phyloP scores from a whole-genome alignment of 169 alveolate species.

The Sarcocystis neurona region DNA sequence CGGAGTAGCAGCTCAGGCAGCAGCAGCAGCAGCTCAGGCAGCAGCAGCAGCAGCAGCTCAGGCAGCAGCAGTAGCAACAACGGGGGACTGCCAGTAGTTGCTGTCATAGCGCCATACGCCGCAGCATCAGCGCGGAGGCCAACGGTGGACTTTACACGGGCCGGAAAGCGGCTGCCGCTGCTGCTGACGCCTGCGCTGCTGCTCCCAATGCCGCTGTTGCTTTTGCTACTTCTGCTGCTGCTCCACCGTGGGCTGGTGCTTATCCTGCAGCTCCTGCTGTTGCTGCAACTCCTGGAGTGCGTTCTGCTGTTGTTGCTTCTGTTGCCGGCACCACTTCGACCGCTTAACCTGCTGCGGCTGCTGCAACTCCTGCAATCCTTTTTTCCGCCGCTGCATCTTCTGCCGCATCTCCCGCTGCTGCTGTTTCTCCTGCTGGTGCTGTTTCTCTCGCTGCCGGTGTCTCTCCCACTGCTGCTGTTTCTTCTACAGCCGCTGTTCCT shows the following conservation, averaged over 20 bases:
- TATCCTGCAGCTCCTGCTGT: too few species aligned
- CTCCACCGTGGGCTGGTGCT: neutral
- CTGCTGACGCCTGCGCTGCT: slow-evolving; percentile 28
- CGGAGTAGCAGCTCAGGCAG: neutral
- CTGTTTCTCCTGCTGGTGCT: too few species aligned
- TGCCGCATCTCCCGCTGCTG: too few species aligned
- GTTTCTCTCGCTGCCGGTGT: too few species aligned
- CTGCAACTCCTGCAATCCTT: too few species aligned
- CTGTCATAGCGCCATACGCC: neutral
- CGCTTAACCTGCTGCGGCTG: too few species aligned
- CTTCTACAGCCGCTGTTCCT: too few species aligned
- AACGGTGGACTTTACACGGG: neutral
- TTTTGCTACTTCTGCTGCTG: neutral
- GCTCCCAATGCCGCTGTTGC: slow-evolving; percentile 11
- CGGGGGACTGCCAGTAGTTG: neutral
- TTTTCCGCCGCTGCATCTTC: too few species aligned
- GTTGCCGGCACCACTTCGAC: too few species aligned
- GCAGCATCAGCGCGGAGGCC: neutral
- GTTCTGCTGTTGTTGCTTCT: too few species aligned
- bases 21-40: neutral
- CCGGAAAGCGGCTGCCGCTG: slow-evolving; percentile 8
- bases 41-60: neutral
- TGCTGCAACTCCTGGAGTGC: too few species aligned
- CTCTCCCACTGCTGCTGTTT: too few species aligned
- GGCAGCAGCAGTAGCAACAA: neutral